These are phyloP conservation scores for Sungouiozyma ichnusensis DNA, from an alignment of 805 yeast genomes.

Conservation along the genomic window DNA sequence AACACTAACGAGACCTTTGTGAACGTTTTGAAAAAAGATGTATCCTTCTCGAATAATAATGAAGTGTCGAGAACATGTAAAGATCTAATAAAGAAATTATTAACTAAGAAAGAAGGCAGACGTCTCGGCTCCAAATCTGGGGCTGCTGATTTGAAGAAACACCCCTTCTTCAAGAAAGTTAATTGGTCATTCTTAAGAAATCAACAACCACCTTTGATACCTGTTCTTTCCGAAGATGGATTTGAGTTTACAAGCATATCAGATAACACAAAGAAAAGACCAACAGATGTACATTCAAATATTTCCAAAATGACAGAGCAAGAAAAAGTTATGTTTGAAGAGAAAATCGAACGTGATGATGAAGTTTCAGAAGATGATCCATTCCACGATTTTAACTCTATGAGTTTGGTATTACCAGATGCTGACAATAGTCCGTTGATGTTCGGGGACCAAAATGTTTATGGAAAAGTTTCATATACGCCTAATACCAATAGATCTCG, in stretches of 20 bases:
- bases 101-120: conserved; percentile 81
- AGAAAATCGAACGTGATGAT: conserved; percentile 26
- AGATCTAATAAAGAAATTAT: conserved; percentile 63
- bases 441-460: conserved; percentile 36
- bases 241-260: conserved; percentile 37
- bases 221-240: conserved; percentile 50
- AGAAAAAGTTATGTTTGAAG: conserved; percentile 25
- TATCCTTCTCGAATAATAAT: conserved; percentile 60
- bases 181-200: conserved; percentile 94
- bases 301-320: conserved; percentile 13
- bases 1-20: conserved; percentile 85
- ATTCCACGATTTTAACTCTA: conserved; percentile 72
- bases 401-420: conserved; percentile 63
- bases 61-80: conserved; percentile 67
- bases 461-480: conserved; percentile 34
- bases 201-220: conserved; percentile 92
- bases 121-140: conserved; percentile 88
- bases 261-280: conserved; percentile 10
- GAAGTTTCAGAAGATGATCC: conserved; percentile 49
- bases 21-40: conserved; percentile 76
- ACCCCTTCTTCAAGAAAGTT: conserved; percentile 78
- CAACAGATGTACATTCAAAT: conserved; percentile 12
- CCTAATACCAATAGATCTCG: conserved; percentile 32
- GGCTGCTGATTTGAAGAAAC: conserved; percentile 88
- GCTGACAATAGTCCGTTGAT: conserved; percentile 40